A percentile compares a stretch with the other conserved stretches of the same genome.
These are phyloP conservation scores for Xylariaceae sp. DNA, from an alignment of 2,329 filamentous ascomycete genomes.

Conservation along the genomic window DNA sequence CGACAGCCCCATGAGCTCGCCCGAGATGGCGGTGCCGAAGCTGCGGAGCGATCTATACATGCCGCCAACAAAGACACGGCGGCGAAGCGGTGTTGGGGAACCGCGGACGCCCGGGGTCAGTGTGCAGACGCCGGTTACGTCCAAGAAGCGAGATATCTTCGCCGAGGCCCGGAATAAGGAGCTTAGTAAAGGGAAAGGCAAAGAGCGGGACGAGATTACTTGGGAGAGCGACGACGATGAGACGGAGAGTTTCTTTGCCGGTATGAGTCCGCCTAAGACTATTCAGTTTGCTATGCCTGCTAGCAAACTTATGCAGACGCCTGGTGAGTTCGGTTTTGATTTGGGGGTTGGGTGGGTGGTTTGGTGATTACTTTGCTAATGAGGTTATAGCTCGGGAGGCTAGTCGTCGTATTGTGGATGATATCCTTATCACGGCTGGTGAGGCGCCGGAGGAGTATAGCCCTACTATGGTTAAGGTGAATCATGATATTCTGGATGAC, in stretches of 20 bases:
- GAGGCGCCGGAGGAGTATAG: constrained; percentile 59
- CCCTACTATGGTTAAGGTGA: constrained; percentile 63
- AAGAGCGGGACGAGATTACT: constrained; percentile 50
- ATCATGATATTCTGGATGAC: constrained; percentile 57
- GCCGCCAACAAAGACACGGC: constrained; percentile 57
- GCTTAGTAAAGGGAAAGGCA: constrained; percentile 26
- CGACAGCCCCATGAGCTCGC: constrained; percentile 64
- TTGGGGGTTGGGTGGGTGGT: too few species aligned
- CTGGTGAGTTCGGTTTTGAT: constrained; percentile 48
- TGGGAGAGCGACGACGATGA: constrained; percentile 74
- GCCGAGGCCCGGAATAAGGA: constrained; percentile 25
- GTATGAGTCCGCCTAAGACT: constrained; percentile 88
- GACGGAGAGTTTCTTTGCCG: constrained; percentile 53
- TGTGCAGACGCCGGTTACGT: constrained; percentile 69
- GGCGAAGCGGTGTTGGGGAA: constrained; percentile 41
- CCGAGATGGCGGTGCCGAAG: constrained; percentile 75
- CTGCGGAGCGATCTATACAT: constrained; percentile 82
- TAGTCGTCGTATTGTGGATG: constrained; percentile 75
- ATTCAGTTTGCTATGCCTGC: constrained; percentile 80
- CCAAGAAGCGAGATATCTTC: constrained; percentile 49
- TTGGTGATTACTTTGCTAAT: too few species aligned
- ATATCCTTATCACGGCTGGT: constrained; percentile 72
- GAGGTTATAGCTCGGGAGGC: constrained; percentile 64
- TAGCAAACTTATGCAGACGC: constrained; percentile 73
- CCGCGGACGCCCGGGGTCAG: constrained; percentile 78